Base-by-base conservation (phyloP, 495 filamentous ascomycete species). In the Aspergillus hancockii region DNA sequence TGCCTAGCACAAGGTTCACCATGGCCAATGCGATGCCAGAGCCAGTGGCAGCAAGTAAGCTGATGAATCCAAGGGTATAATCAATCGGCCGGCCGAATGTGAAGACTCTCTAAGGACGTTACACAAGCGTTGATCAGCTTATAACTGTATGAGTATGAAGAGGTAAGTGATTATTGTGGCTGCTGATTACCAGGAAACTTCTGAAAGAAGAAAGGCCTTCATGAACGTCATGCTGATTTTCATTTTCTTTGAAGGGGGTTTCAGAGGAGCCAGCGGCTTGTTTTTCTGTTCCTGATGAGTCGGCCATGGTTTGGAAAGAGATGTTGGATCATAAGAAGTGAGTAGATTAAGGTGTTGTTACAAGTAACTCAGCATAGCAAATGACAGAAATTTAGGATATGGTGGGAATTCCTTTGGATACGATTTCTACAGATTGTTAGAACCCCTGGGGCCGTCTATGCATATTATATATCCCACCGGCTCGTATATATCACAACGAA, bases 11-110 rank as follows among this genome's bases (percentile, higher is more conserved):
- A 4, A 58, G 46, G 47, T 50, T 50, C 4, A 51, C 31, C 31
- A 52, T 51, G 19, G 55, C 55, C 18, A 58, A 8, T 13, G 8
- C 55, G 4, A 51, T 46, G 22, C 55, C 55, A 40, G 55, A 58
- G 9, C 25, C 55, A 25, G 52, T 36, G 12, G 55, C 45, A 23
- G 38, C 16, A 16, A 41, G 16, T 14, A 41, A n/a, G 38, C 38
- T 14, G 38, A 41, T 41, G 5, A n/a, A 41, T 41, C 13, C 38
- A 1, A 41, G 38, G 38, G 16, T 14, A 41, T 41, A 41, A 41
- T 41, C 38, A 41, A 41, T 41, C 3, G 13, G 38, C n/a, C 38
- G 38, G 7, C 38, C 38, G 16, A 41, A 41, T 41, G 38, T 41
- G 38, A 41, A 41, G 5, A 41, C 38, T 18, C 38, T 41, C 38